phyloP scores from a whole-genome alignment of 78 protist genomes.

The Salpingoeca rosetta region DNA sequence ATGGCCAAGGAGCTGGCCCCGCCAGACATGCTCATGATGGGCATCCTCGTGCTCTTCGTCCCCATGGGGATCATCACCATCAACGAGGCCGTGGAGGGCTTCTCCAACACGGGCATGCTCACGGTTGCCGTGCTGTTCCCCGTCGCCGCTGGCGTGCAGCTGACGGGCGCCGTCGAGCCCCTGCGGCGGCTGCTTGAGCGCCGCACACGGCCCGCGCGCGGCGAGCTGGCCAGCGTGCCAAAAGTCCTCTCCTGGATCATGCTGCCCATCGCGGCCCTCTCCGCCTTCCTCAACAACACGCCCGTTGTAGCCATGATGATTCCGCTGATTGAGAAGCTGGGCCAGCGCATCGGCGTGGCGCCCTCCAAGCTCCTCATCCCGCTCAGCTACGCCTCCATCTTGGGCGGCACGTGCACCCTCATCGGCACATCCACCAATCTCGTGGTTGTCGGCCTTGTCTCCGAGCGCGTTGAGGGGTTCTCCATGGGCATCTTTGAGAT shows the following conservation, averaged over 20 bases:
- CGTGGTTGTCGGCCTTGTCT: conserved; percentile 19
- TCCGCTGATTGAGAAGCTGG: conserved; percentile 13
- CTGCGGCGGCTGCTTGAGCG: background rate
- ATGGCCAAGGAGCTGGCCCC: background rate
- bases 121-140: background rate
- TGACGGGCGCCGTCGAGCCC: background rate
- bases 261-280: background rate
- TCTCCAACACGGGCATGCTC: background rate
- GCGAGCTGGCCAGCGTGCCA: background rate
- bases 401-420: conserved; percentile 27
- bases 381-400: conserved; percentile 14
- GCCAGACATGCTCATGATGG: background rate
- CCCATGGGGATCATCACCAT: background rate
- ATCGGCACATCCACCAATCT: conserved; percentile 40
- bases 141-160: background rate
- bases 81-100: background rate
- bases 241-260: background rate
- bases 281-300: conserved; percentile 46
- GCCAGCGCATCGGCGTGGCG: background rate
- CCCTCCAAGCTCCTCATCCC: conserved; percentile 20
- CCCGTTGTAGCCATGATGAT: conserved; percentile 31
- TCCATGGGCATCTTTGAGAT: conserved; percentile 8
- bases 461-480: background rate
- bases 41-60: background rate
- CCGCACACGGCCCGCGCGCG: too few relatives aligned